Evolutionary conservation across 1,284 basidiomycete genomes (phyloP).

Genomic region (Coniferiporia sulphurascens): DNA sequence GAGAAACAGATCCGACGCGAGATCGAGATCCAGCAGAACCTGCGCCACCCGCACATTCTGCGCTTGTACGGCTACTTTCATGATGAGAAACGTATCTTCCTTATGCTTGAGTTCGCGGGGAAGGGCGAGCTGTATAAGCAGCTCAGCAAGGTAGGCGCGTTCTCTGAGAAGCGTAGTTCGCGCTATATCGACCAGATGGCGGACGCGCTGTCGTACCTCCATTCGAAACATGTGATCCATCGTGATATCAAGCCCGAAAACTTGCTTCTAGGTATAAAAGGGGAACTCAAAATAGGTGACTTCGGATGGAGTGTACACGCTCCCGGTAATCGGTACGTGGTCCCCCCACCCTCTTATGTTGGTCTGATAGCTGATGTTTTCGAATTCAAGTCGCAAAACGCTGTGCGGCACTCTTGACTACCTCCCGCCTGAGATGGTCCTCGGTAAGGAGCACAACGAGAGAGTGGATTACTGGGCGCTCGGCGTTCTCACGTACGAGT

Average conservation of each 20-base stretch:
- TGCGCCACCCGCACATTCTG: constrained; percentile 93
- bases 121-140: constrained; percentile 85
- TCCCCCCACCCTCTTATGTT: neutral
- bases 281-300: constrained; percentile 97
- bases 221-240: constrained; percentile 96
- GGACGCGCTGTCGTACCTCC: constrained; percentile 90
- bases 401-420: constrained; percentile 97
- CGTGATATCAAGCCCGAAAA: constrained; percentile 99
- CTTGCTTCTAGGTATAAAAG: constrained; percentile 89
- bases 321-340: constrained; percentile 65
- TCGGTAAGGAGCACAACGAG: constrained; percentile 81
- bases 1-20: constrained; percentile 95
- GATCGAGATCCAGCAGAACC: constrained; percentile 98
- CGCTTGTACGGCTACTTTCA: constrained; percentile 65
- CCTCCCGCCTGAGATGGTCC: constrained; percentile 98
- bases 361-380: neutral
- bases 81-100: constrained; percentile 61
- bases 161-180: constrained; percentile 83
- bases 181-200: constrained; percentile 98
- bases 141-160: constrained; percentile 79
- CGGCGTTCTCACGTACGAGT: constrained; percentile 95
- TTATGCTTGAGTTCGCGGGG: constrained; percentile 66
- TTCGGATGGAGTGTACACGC: constrained; percentile 99
- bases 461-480: constrained; percentile 97
- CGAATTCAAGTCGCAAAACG: constrained; percentile 52